Base-by-base conservation (phyloP, 306 rosid genomes). In the Casuarina glauca region DNA sequence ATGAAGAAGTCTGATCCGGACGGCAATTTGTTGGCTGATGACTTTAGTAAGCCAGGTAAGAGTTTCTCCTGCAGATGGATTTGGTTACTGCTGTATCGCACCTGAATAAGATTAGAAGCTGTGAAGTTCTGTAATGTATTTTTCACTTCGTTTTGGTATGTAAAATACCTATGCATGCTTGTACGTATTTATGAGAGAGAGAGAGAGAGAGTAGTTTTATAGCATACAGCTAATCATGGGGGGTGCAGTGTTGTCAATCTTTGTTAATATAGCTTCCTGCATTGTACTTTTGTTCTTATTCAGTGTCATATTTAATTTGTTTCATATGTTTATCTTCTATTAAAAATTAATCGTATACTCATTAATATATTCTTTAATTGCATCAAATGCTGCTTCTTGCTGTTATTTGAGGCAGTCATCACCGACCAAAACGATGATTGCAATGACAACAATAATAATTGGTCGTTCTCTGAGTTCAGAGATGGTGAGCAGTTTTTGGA, bases 21-120 rank as follows among this genome's bases (percentile, higher is more conserved):
- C 73, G 86, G 81, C 80, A 74, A 60, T 49, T 70, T 78, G 69
- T 55, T 81, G 74, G 90, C 86, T 51, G 93, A 84, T 36, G 87
- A 88, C 73, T 81, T 81, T 62, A 80, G 87, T 66, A 88, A 87
- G 80, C 88, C 91, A 83, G 97, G 97, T 95, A 85, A 82, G 81
- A 72, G 48, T 79, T 78, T 74, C 52, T 67, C 11, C 80, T 76
- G 54, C 53, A n/a, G 16, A 38, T 72, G 67, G 72, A 67, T 75
- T 74, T 53, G 10, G 70, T 54, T 49, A 70, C 69, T 26, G 62
- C 72, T 78, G 71, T 70, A 46, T 62, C 74, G 75, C 60, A 74
- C 76, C 45, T 19, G 69, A 67, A 72, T 73, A 69, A 77, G 48
- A 17, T 9, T 13, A 39, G 50, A 61, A 35, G 19, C 49, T n/a